Evolutionary conservation across 1,284 basidiomycete species (phyloP), one percentile per base, ranked within the genome.

Genomic region (Phellopilus nigrolimitatus): DNA sequence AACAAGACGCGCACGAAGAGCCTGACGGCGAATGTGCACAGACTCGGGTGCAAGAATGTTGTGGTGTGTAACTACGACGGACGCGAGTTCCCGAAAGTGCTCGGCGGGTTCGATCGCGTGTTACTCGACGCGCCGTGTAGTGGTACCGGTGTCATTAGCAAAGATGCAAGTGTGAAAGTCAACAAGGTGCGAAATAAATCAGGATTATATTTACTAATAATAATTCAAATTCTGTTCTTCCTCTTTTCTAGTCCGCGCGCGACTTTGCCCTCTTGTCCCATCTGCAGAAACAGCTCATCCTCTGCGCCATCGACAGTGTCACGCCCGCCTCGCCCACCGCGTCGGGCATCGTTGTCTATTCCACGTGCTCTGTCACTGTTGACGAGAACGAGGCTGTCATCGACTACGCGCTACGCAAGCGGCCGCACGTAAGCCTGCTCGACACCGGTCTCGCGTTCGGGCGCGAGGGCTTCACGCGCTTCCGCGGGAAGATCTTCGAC

Each of bases 301-400:
- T 99, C 46, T 99, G 95, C 66, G 97, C 95, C 2, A 94, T 99
- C 65, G 97, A 99, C 74, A 95, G 92, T 54, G 86, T 97, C 53
- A 87, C 85, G 59, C 82, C 95, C 8, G 82, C 86, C 51, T 95
- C 93, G 2, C 83, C 88, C 60, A 92, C 91, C 0, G 97, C 97
- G 10, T 41, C 47, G 4, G 95, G 94, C 21, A 95, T 88, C 67
- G 74, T 99, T 59, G 95, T 99, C 54, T 99, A 99, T 73, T 98
- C 95, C 48, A 99, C 97, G 0, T 99, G 97, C 67, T 98, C 95
- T 5, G 93, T 99, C 41, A 97, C 90, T 3, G 90, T 97, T 2
- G 97, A 99, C 62, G 97, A 99, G 73, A 95, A 99, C 73, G 97
- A 99, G 70, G 84, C 91, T 3, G 95, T 99, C 13, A 92, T 99